Conservation (phyloP, 768 basidiomycete species). For the Pulveroboletus sp. region DNA sequence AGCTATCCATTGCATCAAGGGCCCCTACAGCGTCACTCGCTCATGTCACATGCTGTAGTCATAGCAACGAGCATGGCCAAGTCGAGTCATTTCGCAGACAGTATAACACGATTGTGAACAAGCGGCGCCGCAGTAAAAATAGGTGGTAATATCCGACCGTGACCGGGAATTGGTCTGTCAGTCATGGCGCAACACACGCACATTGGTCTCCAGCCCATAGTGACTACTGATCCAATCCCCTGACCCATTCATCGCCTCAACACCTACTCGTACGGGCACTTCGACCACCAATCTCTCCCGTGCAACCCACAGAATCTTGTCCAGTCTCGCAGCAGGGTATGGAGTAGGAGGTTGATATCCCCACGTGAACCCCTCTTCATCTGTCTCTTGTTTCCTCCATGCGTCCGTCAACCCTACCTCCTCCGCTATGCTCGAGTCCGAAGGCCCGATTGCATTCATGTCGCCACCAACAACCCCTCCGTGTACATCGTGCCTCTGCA, state of each 20-base stretch:
- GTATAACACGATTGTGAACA: background rate
- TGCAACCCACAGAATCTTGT: conserved; percentile 59
- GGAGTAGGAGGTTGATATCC: conserved; percentile 53
- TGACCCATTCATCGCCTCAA: conserved; percentile 41
- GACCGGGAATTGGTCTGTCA: conserved; percentile 6
- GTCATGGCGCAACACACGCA: conserved; percentile 24
- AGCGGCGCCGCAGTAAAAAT: conserved; percentile 5
- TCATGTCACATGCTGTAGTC: conserved; percentile 9
- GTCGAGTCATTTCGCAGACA: background rate
- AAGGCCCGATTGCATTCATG: conserved; percentile 59
- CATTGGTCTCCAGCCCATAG: conserved; percentile 48
- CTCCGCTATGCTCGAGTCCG: conserved; percentile 40
- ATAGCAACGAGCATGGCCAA: background rate
- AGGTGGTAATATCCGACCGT: conserved; percentile 1
- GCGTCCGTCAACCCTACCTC: conserved; percentile 54
- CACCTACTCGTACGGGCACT: conserved; percentile 51
- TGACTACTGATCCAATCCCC: conserved; percentile 65
- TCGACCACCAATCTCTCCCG: conserved; percentile 48
- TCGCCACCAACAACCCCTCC: conserved; percentile 68
- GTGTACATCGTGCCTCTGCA: conserved; percentile 42
- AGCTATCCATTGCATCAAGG: too few species aligned
- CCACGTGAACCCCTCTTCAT: conserved; percentile 58
- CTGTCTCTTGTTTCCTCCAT: conserved; percentile 44
- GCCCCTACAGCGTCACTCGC: too few species aligned
- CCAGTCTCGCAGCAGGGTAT: conserved; percentile 52